A percentile compares a stretch with the other conserved stretches of the same genome.
Conservation (phyloP, 768 basidiomycete species). For the Trametes gibbosa region DNA sequence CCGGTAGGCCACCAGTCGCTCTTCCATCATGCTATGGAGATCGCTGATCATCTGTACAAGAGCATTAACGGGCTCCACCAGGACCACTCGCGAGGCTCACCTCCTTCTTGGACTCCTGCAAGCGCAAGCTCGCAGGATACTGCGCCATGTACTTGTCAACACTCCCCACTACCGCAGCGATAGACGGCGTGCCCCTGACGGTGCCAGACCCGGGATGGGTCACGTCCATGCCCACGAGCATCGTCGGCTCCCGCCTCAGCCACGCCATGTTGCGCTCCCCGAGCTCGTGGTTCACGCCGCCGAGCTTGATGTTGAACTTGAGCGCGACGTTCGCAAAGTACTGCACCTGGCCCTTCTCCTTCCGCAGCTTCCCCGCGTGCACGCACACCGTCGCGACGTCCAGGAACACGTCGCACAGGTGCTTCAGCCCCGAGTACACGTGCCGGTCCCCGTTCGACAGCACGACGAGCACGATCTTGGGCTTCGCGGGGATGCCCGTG, state of each 20-base stretch:
- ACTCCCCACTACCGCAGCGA: conserved; percentile 55
- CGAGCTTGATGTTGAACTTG: conserved; percentile 56
- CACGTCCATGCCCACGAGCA: conserved; percentile 61
- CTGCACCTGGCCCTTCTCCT: conserved; percentile 52
- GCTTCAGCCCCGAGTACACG: conserved; percentile 51
- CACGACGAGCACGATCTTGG: conserved; percentile 45
- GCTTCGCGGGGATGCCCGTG: conserved; percentile 38
- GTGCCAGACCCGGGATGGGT: conserved; percentile 81
- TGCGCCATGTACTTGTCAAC: conserved; percentile 43
- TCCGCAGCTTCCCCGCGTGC: conserved; percentile 68
- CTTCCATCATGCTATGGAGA: conserved; percentile 47
- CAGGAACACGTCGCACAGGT: conserved; percentile 48
- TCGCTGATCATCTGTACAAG: conserved; percentile 46
- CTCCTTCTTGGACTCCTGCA: conserved; percentile 68
- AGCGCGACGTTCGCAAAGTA: conserved; percentile 56
- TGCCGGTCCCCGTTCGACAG: conserved; percentile 46
- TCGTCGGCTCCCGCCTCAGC: conserved; percentile 42
- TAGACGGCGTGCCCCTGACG: conserved; percentile 50
- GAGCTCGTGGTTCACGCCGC: conserved; percentile 50
- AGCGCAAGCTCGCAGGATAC: conserved; percentile 48
- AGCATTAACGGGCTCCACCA: background rate
- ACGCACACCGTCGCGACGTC: conserved; percentile 68
- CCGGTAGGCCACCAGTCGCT: conserved; percentile 42
- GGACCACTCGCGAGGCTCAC: conserved; percentile 33
- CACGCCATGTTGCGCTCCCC: conserved; percentile 37